Conservation (phyloP, 305 asterid species). For the Fraxinus albicans region DNA sequence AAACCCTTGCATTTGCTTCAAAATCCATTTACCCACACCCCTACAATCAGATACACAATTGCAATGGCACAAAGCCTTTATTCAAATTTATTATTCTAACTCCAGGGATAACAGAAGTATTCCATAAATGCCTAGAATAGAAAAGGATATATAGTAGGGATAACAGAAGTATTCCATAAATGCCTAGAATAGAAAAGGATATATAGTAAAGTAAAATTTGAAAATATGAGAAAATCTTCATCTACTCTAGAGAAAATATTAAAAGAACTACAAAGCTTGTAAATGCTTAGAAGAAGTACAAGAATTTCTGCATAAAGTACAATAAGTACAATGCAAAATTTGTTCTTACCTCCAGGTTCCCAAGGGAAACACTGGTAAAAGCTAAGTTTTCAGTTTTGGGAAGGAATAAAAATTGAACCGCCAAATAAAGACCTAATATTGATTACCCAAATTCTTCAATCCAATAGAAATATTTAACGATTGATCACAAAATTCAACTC, state of each 20-base stretch:
- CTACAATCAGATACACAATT: constrained; percentile 35
- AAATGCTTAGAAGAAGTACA: not conserved
- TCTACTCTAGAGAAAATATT: not conserved
- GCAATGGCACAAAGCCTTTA: not conserved
- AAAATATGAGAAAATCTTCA: not conserved
- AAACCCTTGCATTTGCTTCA: constrained; percentile 76
- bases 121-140: not conserved
- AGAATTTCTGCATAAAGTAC: not conserved
- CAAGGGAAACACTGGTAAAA: not conserved
- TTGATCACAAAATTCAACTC: constrained; percentile 5
- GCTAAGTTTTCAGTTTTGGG: not conserved
- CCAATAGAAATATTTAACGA: not conserved
- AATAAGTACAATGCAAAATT: not conserved
- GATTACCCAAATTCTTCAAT: not conserved
- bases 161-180: not conserved
- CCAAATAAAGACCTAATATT: constrained; percentile 1
- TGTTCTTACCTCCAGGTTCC: not conserved
- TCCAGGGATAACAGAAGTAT: not conserved
- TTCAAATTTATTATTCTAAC: not conserved
- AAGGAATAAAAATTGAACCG: not conserved
- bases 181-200: not conserved
- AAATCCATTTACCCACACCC: constrained; percentile 92
- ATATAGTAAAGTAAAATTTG: not conserved
- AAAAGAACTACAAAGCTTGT: not conserved
- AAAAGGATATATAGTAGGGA: not conserved